These are phyloP conservation scores for Dittrichia graveolens DNA, from an alignment of 129 eudicot species.

Conservation along the genomic window DNA sequence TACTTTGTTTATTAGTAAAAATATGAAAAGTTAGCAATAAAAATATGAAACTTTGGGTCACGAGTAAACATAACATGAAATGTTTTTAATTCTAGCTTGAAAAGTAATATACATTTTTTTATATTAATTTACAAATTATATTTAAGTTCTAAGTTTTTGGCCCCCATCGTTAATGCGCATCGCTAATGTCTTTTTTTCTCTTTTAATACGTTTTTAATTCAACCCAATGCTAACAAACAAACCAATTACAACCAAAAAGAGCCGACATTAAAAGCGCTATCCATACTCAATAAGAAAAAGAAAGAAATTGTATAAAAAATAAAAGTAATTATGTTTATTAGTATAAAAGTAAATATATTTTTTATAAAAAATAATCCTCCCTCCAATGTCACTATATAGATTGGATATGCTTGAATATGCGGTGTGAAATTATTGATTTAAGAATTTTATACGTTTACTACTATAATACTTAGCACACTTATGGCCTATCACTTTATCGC, in stretches of 20 bases:
- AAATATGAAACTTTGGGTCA: no score
- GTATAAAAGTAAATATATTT: no score
- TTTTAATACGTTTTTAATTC: neutral
- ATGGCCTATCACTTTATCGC: no score
- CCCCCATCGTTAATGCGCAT: neutral
- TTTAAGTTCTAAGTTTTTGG: neutral
- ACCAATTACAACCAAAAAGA: neutral
- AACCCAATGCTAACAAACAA: neutral
- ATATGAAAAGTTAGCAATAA: no score
- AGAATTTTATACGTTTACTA: no score
- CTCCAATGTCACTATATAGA: neutral
- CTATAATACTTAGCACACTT: no score
- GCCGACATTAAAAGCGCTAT: neutral
- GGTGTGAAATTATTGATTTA: no score
- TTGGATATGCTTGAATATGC: conserved; percentile 13
- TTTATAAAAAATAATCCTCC: neutral
- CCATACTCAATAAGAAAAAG: neutral
- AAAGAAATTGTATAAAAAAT: neutral
- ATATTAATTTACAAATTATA: neutral
- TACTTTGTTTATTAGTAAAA: no score
- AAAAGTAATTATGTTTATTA: neutral
- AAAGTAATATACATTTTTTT: neutral
- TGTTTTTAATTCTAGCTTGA: no score
- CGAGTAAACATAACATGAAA: no score
- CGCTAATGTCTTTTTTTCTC: neutral